Percentiles rank a stretch among this genome's conserved stretches.
Evolutionary conservation across 495 filamentous ascomycete genomes (phyloP).

Genomic region (Xylaria intraflava): DNA sequence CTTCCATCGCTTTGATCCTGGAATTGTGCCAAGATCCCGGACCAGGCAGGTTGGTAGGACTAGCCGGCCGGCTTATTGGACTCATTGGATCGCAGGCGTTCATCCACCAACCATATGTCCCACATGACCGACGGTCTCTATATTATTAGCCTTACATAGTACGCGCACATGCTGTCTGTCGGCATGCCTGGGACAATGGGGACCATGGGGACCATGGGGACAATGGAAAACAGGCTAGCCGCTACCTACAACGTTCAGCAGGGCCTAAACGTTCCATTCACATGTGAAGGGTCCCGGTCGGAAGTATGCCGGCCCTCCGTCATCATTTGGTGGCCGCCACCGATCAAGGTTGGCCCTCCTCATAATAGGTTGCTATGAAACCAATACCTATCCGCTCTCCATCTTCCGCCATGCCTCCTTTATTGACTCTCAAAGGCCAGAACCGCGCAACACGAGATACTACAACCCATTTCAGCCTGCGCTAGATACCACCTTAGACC

Average conservation of each 20-base stretch:
- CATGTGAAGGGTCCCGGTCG: slow-evolving; percentile 14
- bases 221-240: slow-evolving; percentile 9
- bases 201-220: not conserved
- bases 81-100: not conserved
- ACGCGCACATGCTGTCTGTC: not conserved
- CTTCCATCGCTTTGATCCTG: slow-evolving; percentile 15
- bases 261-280: slow-evolving; percentile 27
- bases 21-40: slow-evolving; percentile 25
- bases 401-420: slow-evolving; percentile 6
- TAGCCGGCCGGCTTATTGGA: slow-evolving; percentile 2
- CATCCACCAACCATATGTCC: slow-evolving; percentile 24
- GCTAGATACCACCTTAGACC: slow-evolving; percentile 9
- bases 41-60: slow-evolving; percentile 15
- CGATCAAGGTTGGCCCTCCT: slow-evolving; percentile 15
- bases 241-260: slow-evolving; percentile 30
- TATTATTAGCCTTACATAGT: not conserved
- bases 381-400: slow-evolving; percentile 8
- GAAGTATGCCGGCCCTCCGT: slow-evolving; percentile 13
- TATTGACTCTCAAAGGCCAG: slow-evolving; percentile 11
- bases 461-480: not conserved
- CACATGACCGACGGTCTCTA: slow-evolving; percentile 21
- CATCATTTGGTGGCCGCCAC: slow-evolving; percentile 1
- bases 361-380: slow-evolving; percentile 21
- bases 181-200: slow-evolving; percentile 8
- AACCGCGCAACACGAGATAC: slow-evolving; percentile 7